Conservation (phyloP, 306 rosid genomes). For the Macrotyloma uniflorum region DNA sequence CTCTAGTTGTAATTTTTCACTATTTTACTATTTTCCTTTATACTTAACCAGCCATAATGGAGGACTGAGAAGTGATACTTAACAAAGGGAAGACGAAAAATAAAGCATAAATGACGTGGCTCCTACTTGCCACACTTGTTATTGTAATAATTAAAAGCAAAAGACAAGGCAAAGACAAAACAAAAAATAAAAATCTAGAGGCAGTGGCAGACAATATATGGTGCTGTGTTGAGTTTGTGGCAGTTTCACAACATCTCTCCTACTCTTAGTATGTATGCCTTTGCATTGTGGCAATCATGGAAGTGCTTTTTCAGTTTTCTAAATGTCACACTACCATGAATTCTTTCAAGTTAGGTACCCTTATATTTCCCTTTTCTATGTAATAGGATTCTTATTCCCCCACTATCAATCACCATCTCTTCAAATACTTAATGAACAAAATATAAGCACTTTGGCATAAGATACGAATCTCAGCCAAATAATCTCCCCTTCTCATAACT, state of each 20-base stretch:
- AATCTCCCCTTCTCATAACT: background rate
- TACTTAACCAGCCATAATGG: too few species aligned
- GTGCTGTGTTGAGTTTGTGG: background rate
- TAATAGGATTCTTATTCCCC: background rate
- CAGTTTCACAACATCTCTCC: background rate
- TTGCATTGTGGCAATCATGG: background rate
- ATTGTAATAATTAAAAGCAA: background rate
- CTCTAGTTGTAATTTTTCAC: too few species aligned
- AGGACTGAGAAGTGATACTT: background rate
- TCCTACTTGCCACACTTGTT: background rate
- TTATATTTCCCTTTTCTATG: background rate
- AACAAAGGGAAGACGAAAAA: background rate
- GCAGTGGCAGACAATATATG: slow-evolving; percentile 27
- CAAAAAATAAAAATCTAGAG: background rate
- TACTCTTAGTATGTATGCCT: too few species aligned
- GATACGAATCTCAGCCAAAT: too few species aligned
- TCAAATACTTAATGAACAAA: background rate
- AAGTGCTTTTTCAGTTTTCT: slow-evolving; percentile 16
- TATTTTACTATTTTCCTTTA: too few species aligned
- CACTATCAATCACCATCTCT: background rate
- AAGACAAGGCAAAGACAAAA: background rate
- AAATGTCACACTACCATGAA: background rate
- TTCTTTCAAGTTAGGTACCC: background rate
- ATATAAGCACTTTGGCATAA: too few species aligned
- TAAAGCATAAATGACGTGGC: background rate